A percentile compares a stretch with the other conserved stretches of the same genome.
Evolutionary conservation across 495 filamentous ascomycete species (phyloP).

Genomic region (Penicillium maclennaniae): DNA sequence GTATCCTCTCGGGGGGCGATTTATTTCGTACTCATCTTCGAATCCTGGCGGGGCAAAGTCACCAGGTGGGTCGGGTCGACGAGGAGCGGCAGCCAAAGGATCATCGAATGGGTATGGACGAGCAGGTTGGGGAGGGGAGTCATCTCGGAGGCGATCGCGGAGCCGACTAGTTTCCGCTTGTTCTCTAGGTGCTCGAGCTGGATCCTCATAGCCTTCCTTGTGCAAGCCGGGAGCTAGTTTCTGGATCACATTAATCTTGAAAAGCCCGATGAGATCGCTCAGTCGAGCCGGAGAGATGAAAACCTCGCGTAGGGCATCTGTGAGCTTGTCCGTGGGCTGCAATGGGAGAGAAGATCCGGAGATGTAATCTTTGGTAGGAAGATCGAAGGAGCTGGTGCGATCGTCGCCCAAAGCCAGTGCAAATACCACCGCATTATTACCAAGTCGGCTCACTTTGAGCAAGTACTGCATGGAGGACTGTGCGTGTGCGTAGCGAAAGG

Average conservation of each 20-base stretch:
- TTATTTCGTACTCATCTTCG: slow-evolving; percentile 88
- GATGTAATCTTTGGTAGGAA: slow-evolving; percentile 72
- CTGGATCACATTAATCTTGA: slow-evolving; percentile 77
- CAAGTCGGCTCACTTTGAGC: slow-evolving; percentile 76
- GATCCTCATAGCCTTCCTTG: slow-evolving; percentile 73
- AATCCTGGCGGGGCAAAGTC: slow-evolving; percentile 87
- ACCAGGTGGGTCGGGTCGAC: slow-evolving; percentile 64
- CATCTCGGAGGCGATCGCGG: slow-evolving; percentile 51
- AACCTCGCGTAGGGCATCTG: slow-evolving; percentile 53
- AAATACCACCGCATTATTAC: slow-evolving; percentile 76
- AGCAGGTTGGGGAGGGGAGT: slow-evolving; percentile 52
- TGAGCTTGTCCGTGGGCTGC: slow-evolving; percentile 34
- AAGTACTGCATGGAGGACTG: slow-evolving; percentile 85
- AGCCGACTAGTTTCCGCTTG: slow-evolving; percentile 32
- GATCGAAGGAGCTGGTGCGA: slow-evolving; percentile 70
- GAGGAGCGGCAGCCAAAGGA: slow-evolving; percentile 59
- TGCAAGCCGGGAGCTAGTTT: slow-evolving; percentile 68
- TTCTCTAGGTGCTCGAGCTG: slow-evolving; percentile 24
- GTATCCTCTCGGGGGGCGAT: slow-evolving; percentile 57
- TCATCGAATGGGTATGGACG: slow-evolving; percentile 65
- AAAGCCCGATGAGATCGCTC: slow-evolving; percentile 58
- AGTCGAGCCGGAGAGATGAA: slow-evolving; percentile 73
- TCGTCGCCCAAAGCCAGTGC: slow-evolving; percentile 77
- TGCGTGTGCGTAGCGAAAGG: slow-evolving; percentile 85
- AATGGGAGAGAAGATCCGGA: slow-evolving; percentile 57